Evolutionary conservation across 2,329 filamentous ascomycete species (phyloP).

Genomic region (Colletotrichum acutatum): DNA sequence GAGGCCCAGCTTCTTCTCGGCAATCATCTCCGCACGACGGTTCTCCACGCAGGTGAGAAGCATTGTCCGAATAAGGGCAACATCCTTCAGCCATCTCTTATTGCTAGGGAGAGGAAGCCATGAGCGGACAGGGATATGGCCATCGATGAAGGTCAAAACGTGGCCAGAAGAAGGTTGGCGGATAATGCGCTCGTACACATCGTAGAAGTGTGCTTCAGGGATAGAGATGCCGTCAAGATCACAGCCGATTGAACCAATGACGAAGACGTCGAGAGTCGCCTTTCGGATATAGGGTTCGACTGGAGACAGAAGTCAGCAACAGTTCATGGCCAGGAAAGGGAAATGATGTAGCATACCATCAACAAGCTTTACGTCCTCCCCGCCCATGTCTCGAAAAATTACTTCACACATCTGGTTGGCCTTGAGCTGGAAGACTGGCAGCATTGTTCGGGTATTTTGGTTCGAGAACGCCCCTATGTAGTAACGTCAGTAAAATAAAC

Average conservation of each 20-base stretch:
- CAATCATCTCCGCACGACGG: constrained; percentile 41
- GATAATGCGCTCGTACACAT: constrained; percentile 46
- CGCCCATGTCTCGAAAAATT: constrained; percentile 43
- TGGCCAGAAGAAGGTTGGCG: constrained; percentile 41
- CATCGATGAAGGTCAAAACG: constrained; percentile 46
- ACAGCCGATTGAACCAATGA: constrained; percentile 46
- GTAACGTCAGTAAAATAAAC: background rate
- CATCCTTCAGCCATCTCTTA: constrained; percentile 47
- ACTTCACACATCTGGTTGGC: constrained; percentile 42
- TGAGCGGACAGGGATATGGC: constrained; percentile 44
- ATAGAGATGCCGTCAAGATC: constrained; percentile 44
- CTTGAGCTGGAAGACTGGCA: constrained; percentile 50
- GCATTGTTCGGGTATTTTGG: constrained; percentile 48
- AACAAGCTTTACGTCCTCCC: constrained; percentile 37
- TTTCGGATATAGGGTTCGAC: constrained; percentile 44
- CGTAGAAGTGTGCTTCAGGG: constrained; percentile 40
- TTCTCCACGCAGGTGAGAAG: constrained; percentile 42
- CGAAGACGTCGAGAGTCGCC: constrained; percentile 48
- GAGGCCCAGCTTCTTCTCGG: constrained; percentile 37
- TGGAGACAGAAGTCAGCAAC: constrained; percentile 10
- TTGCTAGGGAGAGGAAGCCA: constrained; percentile 54
- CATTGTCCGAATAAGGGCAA: constrained; percentile 46
- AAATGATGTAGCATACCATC: constrained; percentile 38
- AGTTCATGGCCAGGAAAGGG: background rate
- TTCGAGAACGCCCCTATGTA: constrained; percentile 46